Evolutionary conservation across 805 yeast species (phyloP), one percentile per base, ranked within the genome.

Genomic region (Pichia nanzhaoensis): DNA sequence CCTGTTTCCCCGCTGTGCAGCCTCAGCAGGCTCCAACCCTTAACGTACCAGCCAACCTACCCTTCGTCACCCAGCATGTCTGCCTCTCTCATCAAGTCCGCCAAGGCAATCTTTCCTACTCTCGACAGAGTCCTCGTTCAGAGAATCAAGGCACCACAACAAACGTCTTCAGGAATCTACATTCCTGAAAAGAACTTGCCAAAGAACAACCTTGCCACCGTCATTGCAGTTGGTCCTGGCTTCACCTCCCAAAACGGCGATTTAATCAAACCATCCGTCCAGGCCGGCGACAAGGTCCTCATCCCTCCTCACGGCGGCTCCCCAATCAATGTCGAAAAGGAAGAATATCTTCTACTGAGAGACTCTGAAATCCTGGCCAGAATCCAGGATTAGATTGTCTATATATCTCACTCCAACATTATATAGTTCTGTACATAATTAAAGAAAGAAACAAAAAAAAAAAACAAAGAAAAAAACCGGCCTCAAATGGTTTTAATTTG

Each of bases 181-280:
- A 83, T 90, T 55, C 98, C 98, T 51, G 97, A 90, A 71, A 89
- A 89, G 76, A 90, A 91, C 74, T 95, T 84, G 58, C 91, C 87
- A 66, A 93, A 91, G 72, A 78, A 89, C 62, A 86, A 86, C 74
- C 85, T 88, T 69, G 99, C 90, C 51, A 81, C 82, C 45, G 98
- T 91, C 42, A 69, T 91, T 53, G 91, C 98, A 48, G 88, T 90
- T 53, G 99, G 99, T 51, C 98, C 98, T 45, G 99, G 99, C 56
- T 74, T 77, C 63, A 70, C 82, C 48, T 84, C 84, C 69, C 70
- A 76, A 48, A 77, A 80, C 47, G 98, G 98, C 53, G 73, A 81
- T 60, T 65, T 80, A 53, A 73, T 87, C 46, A 73, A 80, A 44
- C 81, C 90, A 49, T 73, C 82, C 55, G 96, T 93, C 48, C 71